Evolutionary conservation across 345 rosid species (phyloP).

Genomic region (Salix brachista): DNA sequence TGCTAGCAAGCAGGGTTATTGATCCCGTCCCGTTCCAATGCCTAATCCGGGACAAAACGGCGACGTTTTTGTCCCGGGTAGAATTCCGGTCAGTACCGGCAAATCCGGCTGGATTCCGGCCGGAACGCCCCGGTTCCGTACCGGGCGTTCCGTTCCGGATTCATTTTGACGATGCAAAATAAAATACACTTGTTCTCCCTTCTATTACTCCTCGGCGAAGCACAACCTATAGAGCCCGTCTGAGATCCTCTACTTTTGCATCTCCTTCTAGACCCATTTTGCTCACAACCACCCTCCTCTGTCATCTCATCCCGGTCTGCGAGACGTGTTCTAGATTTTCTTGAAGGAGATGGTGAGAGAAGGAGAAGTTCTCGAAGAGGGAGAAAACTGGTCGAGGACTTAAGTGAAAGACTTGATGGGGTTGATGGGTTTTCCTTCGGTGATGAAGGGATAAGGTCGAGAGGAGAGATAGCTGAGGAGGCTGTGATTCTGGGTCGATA

Average conservation of each 20-base stretch:
- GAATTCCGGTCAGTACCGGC: too few relatives aligned
- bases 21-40: too few relatives aligned
- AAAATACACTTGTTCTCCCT: constrained; percentile 15
- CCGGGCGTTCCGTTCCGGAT: too few relatives aligned
- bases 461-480: constrained; percentile 29
- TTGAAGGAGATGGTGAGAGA: constrained; percentile 63
- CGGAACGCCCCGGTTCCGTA: too few relatives aligned
- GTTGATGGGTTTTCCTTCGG: constrained; percentile 41
- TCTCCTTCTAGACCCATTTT: constrained; percentile 44
- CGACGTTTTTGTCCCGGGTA: too few relatives aligned
- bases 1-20: too few relatives aligned
- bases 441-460: constrained; percentile 48
- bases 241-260: constrained; percentile 52
- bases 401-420: constrained; percentile 36
- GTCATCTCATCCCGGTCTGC: constrained; percentile 60
- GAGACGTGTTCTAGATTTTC: constrained; percentile 57
- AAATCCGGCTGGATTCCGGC: too few relatives aligned
- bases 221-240: constrained; percentile 35
- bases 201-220: constrained; percentile 56
- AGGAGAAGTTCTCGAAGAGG: constrained; percentile 53
- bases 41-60: too few relatives aligned
- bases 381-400: constrained; percentile 40
- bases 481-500: constrained; percentile 20
- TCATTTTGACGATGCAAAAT: too few relatives aligned
- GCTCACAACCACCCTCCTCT: constrained; percentile 45